phyloP scores from a whole-genome alignment of 164 flowering plant species.

The Nymphaea colorata region DNA sequence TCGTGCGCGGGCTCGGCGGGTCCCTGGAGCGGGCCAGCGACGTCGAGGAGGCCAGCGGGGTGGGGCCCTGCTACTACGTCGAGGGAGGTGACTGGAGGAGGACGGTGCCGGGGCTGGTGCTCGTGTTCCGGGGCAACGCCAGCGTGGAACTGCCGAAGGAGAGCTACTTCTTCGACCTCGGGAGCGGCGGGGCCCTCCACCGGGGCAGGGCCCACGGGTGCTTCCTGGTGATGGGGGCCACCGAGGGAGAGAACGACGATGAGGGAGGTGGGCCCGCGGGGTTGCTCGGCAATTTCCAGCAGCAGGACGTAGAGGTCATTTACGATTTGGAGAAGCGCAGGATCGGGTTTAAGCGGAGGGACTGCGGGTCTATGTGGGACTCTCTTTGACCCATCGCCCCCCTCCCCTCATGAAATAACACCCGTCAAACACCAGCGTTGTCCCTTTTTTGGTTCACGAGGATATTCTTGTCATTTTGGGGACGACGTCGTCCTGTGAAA shows the following conservation, averaged over 20 bases:
- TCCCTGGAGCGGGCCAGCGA: constrained; percentile 35
- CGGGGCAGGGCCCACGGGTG: constrained; percentile 55
- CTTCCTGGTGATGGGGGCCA: constrained; percentile 81
- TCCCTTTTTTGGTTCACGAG: constrained; percentile 5
- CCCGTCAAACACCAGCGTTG: constrained; percentile 16
- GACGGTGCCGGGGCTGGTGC: constrained; percentile 36
- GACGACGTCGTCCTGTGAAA: no score
- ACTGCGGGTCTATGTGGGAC: constrained; percentile 73
- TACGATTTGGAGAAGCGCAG: constrained; percentile 60
- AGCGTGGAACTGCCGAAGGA: constrained; percentile 60
- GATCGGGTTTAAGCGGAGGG: constrained; percentile 67
- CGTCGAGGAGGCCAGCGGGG: constrained; percentile 52
- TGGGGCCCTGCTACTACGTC: constrained; percentile 57
- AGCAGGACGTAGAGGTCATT: constrained; percentile 93
- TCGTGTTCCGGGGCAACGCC: constrained; percentile 63
- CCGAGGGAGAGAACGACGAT: constrained; percentile 32
- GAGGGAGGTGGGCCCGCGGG: constrained; percentile 71
- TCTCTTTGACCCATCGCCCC: not conserved
- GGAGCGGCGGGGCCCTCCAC: constrained; percentile 18
- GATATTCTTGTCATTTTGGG: no score
- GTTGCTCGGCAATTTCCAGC: constrained; percentile 77
- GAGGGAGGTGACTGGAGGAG: constrained; percentile 1
- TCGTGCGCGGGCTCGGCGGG: constrained; percentile 31
- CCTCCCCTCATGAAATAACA: no score
- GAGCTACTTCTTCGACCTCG: constrained; percentile 60